Percentiles rank a stretch among this genome's conserved stretches.
Evolutionary conservation across 306 rosid species (phyloP).

Genomic region (apple (Malus domestica)): ASM211411v1 NC_041790.1:33543001-33543500

Average conservation of each 20-base stretch:
- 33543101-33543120: neutral
- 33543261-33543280: neutral
- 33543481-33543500: no score
- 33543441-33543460: no score
- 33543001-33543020: conserved; percentile 1
- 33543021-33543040: neutral
- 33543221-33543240: neutral
- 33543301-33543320: neutral
- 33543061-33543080: neutral
- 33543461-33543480: no score
- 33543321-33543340: neutral
- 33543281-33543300: neutral
- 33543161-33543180: neutral
- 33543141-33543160: neutral
- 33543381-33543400: neutral
- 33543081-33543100: neutral
- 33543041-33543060: neutral
- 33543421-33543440: no score
- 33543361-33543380: no score
- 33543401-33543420: no score
- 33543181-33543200: neutral
- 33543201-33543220: neutral
- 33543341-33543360: no score
- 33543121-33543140: neutral
- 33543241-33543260: neutral